Conservation (phyloP, 768 basidiomycete genomes). For the Russula emetica region DNA sequence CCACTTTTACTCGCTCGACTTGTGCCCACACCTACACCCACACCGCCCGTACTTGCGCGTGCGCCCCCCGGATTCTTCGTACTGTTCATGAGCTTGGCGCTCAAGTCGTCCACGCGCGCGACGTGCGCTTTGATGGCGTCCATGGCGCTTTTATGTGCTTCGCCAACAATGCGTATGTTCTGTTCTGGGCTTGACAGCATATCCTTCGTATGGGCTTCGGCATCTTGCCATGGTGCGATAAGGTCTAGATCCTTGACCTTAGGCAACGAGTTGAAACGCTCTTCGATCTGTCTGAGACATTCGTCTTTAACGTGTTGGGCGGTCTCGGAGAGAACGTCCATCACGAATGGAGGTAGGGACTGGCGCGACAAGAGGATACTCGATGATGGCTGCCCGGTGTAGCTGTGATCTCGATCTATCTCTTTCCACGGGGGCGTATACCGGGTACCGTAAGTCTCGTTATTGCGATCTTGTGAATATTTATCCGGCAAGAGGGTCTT, state of each 20-base stretch:
- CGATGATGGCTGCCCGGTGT: not conserved
- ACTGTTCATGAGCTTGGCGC: not conserved
- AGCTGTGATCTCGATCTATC: not conserved
- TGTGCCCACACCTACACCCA: no score
- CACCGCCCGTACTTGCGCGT: not conserved
- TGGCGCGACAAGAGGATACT: not conserved
- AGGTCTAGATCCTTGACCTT: slow-evolving; percentile 32
- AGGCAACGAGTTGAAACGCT: slow-evolving; percentile 28
- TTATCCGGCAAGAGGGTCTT: slow-evolving; percentile 39
- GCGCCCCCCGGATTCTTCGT: no score
- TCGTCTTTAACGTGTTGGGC: slow-evolving; percentile 31
- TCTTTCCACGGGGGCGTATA: slow-evolving; percentile 33
- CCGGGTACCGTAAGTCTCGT: slow-evolving; percentile 29
- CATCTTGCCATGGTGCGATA: slow-evolving; percentile 39
- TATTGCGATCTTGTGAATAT: slow-evolving; percentile 27
- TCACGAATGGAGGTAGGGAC: not conserved
- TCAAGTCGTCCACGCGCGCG: not conserved
- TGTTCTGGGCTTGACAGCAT: slow-evolving; percentile 43
- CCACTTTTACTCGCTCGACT: no score
- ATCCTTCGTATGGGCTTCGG: slow-evolving; percentile 28
- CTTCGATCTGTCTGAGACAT: slow-evolving; percentile 33
- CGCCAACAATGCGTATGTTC: slow-evolving; percentile 29
- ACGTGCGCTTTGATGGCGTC: slow-evolving; percentile 18
- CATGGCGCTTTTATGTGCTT: slow-evolving; percentile 24
- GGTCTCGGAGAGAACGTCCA: slow-evolving; percentile 21